Conservation (phyloP, 345 rosid species). For the Syzygium aromaticum region DNA sequence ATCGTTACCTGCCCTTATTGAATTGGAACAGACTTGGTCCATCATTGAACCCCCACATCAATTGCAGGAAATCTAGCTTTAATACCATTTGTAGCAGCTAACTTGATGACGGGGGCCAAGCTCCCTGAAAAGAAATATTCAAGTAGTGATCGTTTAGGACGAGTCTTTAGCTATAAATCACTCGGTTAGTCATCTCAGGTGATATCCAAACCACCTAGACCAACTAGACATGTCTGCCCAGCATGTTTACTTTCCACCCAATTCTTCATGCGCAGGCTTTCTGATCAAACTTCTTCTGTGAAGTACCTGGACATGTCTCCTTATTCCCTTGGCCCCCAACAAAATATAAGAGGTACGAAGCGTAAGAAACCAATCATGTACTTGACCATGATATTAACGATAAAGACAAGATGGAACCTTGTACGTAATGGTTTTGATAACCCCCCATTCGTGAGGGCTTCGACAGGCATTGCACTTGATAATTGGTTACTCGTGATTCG, state of each 20-base stretch:
- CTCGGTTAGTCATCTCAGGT: background rate
- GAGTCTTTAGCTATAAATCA: background rate
- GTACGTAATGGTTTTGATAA: background rate
- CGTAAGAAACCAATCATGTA: background rate
- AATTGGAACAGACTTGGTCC: background rate
- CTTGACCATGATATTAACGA: background rate
- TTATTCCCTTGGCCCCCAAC: background rate
- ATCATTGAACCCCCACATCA: background rate
- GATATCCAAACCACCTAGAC: background rate
- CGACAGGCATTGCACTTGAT: background rate
- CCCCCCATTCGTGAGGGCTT: background rate
- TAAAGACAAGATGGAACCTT: background rate
- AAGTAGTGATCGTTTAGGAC: background rate
- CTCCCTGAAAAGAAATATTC: background rate
- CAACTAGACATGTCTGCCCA: background rate
- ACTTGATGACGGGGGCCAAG: background rate
- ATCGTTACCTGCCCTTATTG: background rate
- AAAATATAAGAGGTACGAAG: background rate
- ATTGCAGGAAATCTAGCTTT: background rate
- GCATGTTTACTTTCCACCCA: background rate
- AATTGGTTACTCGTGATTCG: background rate
- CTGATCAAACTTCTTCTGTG: background rate
- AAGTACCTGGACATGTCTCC: background rate
- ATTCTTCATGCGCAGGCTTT: background rate
- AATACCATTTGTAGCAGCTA: background rate